Conservation (phyloP, 179 eudicot species). For the Silene coronaria region DNA sequence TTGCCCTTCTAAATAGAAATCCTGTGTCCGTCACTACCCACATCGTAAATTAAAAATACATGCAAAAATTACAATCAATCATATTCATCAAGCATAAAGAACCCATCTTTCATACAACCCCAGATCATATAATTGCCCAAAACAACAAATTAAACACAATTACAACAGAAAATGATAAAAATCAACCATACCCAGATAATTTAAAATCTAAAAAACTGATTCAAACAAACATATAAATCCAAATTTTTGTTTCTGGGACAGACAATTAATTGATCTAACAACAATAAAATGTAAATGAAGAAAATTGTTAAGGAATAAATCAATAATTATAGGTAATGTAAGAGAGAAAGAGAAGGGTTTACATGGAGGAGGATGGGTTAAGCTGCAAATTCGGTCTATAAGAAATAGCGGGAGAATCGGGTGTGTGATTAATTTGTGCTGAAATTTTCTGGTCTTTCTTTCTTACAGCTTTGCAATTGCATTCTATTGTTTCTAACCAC, state of each 20-base stretch:
- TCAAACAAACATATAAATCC: slow-evolving; percentile 19
- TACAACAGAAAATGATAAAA: background rate
- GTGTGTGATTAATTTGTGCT: background rate
- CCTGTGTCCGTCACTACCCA: background rate
- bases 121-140: slow-evolving; percentile 13
- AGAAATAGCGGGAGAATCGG: slow-evolving; percentile 32
- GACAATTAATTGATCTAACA: background rate
- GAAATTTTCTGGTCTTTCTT: slow-evolving; percentile 4
- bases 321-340: slow-evolving; percentile 16
- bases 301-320: background rate
- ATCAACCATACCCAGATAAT: slow-evolving; percentile 20
- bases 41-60: background rate
- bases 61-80: background rate
- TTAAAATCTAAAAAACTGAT: slow-evolving; percentile 7
- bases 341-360: slow-evolving; percentile 21
- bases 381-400: slow-evolving; percentile 36
- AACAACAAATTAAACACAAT: slow-evolving; percentile 11
- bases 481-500: background rate
- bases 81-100: background rate
- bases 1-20: too few relatives aligned
- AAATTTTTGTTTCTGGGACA: slow-evolving; percentile 15
- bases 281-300: too few relatives aligned
- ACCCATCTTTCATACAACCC: slow-evolving; percentile 2
- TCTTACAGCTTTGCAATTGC: background rate
- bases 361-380: slow-evolving; percentile 19